Percentiles rank a stretch among this genome's conserved stretches.
phyloP scores from a whole-genome alignment of 78 protist species.

The Dictyostelium intermedium region DNA sequence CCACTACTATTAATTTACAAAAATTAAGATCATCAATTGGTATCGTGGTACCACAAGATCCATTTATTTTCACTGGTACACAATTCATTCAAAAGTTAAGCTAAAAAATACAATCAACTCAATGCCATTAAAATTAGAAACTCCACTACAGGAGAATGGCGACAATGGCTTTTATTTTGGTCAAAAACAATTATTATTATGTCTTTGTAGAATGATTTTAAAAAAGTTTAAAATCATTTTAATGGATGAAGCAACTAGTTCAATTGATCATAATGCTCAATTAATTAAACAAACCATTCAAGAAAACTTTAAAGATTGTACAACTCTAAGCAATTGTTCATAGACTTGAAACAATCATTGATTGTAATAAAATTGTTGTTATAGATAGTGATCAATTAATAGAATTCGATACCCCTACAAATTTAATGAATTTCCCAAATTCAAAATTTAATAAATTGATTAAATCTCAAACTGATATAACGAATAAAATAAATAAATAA shows the following conservation, averaged over 20 bases:
- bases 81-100: constrained; percentile 50
- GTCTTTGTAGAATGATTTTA: constrained; percentile 95
- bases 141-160: constrained; percentile 70
- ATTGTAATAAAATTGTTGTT: constrained; percentile 74
- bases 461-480: constrained; percentile 2
- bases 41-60: constrained; percentile 95
- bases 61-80: constrained; percentile 88
- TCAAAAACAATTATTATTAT: constrained; percentile 96
- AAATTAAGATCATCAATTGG: constrained; percentile 80
- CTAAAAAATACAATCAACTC: constrained; percentile 1
- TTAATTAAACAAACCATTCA: constrained; percentile 44
- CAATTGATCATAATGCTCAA: constrained; percentile 91
- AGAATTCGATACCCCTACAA: constrained; percentile 80
- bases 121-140: constrained; percentile 37
- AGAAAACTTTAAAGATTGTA: constrained; percentile 72
- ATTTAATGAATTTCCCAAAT: not conserved
- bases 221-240: constrained; percentile 83
- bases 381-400: constrained; percentile 52
- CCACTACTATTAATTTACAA: constrained; percentile 18
- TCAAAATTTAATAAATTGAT: not conserved
- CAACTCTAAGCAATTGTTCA: constrained; percentile 96
- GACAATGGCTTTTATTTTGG: constrained; percentile 86
- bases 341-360: constrained; percentile 94
- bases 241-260: constrained; percentile 97
- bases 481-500: not conserved